Base-by-base conservation (phyloP, 2,329 filamentous ascomycete genomes). In the Zelopaecilomyces penicillatus region DNA sequence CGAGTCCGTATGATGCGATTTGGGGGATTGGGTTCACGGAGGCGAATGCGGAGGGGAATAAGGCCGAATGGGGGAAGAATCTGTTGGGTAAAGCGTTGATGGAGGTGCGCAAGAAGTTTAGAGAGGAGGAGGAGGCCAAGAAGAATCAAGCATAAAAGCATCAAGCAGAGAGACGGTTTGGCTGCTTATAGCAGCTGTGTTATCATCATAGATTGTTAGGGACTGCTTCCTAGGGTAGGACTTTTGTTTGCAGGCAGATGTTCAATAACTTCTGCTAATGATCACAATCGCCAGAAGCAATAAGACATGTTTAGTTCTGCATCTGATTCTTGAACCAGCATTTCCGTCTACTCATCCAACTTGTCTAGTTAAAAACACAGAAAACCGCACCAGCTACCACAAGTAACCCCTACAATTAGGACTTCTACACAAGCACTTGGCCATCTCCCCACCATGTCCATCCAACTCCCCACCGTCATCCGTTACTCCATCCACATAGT, bases 401-500 rank as follows among this genome's bases (percentile, higher is more conserved):
- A 90, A 58, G 58, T 72, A 87, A 1, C 80, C 80, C 35, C 85
- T 70, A 55, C 86, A 91, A 12, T 80, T 81, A 32, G 66, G 56
- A 38, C 80, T 76, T 1, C 80, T 76, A 54, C 86, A 91, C 6
- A 80, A 58, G 55, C 78, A 83, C 44, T 50, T 62, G 5, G 71
- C 74, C 77, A 80, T 81, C 46, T 76, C 69, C 48, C 68, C 63
- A 7, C 57, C 65, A 40, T 66, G 66, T 48, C 65, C 68, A 5
- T 57, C 56, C 4, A 49, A 47, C 30, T 65, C 67, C 30, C 68
- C 67, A 35, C 78, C 70, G 2, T 73, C 68, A 30, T 69, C 64
- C 6, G 76, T 74, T 27, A 78, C 72, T 6, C 80, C 80, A 52
- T 85, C 83, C 5, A 85, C 71, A 54, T 93, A 93, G 55, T 91